Evolutionary conservation across 495 filamentous ascomycete species (phyloP), one percentile per base, ranked within the genome.

Genomic region (Podospora didyma): DNA sequence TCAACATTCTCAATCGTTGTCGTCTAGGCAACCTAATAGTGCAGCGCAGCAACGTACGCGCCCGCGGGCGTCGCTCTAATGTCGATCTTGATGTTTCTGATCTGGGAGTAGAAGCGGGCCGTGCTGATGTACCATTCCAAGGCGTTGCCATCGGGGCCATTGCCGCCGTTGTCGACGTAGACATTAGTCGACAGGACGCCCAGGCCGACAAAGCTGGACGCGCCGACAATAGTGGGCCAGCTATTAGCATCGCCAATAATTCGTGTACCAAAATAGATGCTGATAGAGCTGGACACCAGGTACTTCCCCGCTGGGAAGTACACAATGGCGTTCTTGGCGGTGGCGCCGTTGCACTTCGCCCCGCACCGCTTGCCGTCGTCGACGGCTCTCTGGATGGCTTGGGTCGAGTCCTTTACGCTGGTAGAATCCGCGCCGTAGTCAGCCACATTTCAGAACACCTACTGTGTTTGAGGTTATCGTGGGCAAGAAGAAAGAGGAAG

Each of bases 91-190:
- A 97, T 86, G 74, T 97, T 96, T 64, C 93, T 88, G 60, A 96
- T 77, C 62, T 93, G 88, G 23, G 93, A 89, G 79, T 89, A 96
- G 78, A 96, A 97, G 74, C 96, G 96, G 82, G 95, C 96, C 71
- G 92, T 86, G 67, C 94, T 93, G 60, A 86, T 62, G 46, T 72
- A 74, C 49, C 61, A 82, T 59, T 82, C 73, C 12, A 51, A 17
- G 42, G 46, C 51, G 7, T 17, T n/a, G 0, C 50, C 56, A 17
- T 58, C 49, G 19, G 24, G 21, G 1, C 56, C 49, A 6, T 60
- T 28, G 71, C 72, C 31, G 73, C 87, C 87, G n/a, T n/a, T n/a
- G 31, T 80, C 67, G 9, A 70, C 69, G 66, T 96, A 96, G 0
- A 89, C 88, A 61, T 96, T 86, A 14, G 88, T 77, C 60, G 95